Percentiles rank a stretch among this genome's conserved stretches.
These are phyloP conservation scores for Croton setiger DNA, from an alignment of 441 rosid genomes.

Conservation along the genomic window DNA sequence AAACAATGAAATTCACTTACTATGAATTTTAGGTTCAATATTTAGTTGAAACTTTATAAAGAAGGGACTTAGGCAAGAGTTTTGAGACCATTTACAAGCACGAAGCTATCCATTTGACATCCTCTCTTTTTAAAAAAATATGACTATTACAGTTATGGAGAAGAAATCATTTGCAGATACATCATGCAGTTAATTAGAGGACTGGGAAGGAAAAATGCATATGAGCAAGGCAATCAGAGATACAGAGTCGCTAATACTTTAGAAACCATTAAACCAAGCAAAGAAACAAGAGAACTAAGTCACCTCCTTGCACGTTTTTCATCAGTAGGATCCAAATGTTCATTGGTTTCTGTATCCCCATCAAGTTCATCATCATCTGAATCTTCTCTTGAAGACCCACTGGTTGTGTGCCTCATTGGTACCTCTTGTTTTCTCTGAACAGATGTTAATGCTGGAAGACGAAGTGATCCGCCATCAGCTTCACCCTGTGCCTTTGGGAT, in stretches of 20 bases:
- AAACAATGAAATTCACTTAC: background rate
- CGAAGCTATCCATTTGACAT: background rate
- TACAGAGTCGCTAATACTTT: slow-evolving; percentile 1
- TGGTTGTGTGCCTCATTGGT: slow-evolving; percentile 63
- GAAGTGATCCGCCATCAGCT: slow-evolving; percentile 38
- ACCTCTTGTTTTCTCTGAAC: slow-evolving; percentile 38
- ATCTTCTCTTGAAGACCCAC: slow-evolving; percentile 91
- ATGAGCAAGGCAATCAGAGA: slow-evolving; percentile 13
- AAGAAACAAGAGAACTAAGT: slow-evolving; percentile 1
- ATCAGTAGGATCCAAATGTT: slow-evolving; percentile 55
- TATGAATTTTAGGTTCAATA: background rate
- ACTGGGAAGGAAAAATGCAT: slow-evolving; percentile 1
- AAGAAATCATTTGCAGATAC: background rate
- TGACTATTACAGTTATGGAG: background rate
- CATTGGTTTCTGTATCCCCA: slow-evolving; percentile 82
- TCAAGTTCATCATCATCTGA: slow-evolving; percentile 92
- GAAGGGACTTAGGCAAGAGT: slow-evolving; percentile 1
- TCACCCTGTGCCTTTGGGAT: slow-evolving; percentile 35
- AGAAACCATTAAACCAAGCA: slow-evolving; percentile 15
- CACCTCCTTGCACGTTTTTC: slow-evolving; percentile 84
- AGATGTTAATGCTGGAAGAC: slow-evolving; percentile 33
- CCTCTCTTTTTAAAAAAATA: slow-evolving; percentile 7
- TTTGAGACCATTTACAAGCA: slow-evolving; percentile 3
- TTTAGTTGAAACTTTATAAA: background rate
- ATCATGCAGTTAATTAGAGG: slow-evolving; percentile 2